Evolutionary conservation across 2,329 filamentous ascomycete genomes (phyloP).

Genomic region (Decorospora gaudefroyi): DNA sequence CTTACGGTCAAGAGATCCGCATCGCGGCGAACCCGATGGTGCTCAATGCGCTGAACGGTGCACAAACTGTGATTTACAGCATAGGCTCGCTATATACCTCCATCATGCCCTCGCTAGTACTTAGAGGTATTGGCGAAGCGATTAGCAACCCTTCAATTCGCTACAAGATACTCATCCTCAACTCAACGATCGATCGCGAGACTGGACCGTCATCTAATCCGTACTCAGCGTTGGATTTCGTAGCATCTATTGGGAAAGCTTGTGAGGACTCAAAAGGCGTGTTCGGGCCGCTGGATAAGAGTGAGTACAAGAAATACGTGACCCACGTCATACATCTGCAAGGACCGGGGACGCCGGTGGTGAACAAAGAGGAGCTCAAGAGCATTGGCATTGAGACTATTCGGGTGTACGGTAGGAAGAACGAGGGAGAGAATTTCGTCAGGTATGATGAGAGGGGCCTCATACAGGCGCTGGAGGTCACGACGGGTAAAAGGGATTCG

Average conservation of each 20-base stretch:
- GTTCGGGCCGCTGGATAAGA: constrained; percentile 16
- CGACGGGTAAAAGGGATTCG: constrained; percentile 69
- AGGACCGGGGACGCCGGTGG: constrained; percentile 67
- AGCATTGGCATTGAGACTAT: constrained; percentile 76
- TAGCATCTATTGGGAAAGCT: constrained; percentile 76
- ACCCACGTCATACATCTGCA: constrained; percentile 84
- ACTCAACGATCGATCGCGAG: constrained; percentile 82
- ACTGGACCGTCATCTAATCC: constrained; percentile 70
- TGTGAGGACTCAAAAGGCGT: constrained; percentile 56
- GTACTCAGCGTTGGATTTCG: constrained; percentile 78
- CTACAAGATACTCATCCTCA: constrained; percentile 82
- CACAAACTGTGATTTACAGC: constrained; percentile 79
- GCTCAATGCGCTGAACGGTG: constrained; percentile 65
- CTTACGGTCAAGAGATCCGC: constrained; percentile 94
- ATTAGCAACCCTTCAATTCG: constrained; percentile 59
- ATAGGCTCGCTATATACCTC: constrained; percentile 95
- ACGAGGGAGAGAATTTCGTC: constrained; percentile 59
- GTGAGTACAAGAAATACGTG: constrained; percentile 69
- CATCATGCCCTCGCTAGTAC: constrained; percentile 78
- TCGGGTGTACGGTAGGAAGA: constrained; percentile 72
- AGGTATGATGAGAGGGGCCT: constrained; percentile 78
- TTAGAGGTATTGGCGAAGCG: constrained; percentile 73
- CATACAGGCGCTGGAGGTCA: constrained; percentile 73
- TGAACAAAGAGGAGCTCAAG: constrained; percentile 68
- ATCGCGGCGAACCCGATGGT: constrained; percentile 83